These are phyloP conservation scores for Asterochloris erici DNA, from an alignment of 139 green algal genomes.

Conservation along the genomic window DNA sequence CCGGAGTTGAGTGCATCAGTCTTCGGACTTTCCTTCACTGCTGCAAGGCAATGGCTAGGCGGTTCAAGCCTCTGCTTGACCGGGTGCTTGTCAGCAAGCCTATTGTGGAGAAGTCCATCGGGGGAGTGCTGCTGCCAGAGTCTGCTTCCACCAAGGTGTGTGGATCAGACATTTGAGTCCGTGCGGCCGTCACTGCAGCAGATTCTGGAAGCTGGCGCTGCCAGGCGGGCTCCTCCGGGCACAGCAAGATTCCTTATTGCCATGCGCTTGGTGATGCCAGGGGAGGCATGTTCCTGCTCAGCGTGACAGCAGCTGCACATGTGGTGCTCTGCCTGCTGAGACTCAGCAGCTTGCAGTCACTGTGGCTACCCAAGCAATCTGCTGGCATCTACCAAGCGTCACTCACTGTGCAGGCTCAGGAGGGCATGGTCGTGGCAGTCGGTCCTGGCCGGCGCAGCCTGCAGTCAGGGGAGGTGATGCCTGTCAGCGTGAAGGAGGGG, in stretches of 20 bases:
- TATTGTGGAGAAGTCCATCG: conserved; percentile 71
- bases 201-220: not conserved
- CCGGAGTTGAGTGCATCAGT: too few relatives aligned
- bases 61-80: conserved; percentile 71
- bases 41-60: conserved; percentile 34
- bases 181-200: too few relatives aligned
- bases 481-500: conserved; percentile 83
- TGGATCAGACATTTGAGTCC: not conserved
- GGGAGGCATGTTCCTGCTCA: too few relatives aligned
- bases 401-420: conserved; percentile 73
- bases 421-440: conserved; percentile 86
- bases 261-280: too few relatives aligned
- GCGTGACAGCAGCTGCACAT: too few relatives aligned
- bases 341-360: too few relatives aligned
- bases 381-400: not conserved
- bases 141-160: conserved; percentile 66
- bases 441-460: conserved; percentile 74
- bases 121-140: conserved; percentile 94
- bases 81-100: conserved; percentile 89
- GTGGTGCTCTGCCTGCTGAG: not conserved
- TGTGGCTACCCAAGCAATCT: too few relatives aligned
- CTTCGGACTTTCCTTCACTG: not conserved
- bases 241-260: too few relatives aligned
- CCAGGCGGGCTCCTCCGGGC: not conserved
- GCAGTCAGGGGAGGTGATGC: conserved; percentile 57